A percentile compares a stretch with the other conserved stretches of the same genome.
These are phyloP conservation scores for Penicillium sp. DNA, from an alignment of 2,329 filamentous ascomycete species.

Conservation along the genomic window DNA sequence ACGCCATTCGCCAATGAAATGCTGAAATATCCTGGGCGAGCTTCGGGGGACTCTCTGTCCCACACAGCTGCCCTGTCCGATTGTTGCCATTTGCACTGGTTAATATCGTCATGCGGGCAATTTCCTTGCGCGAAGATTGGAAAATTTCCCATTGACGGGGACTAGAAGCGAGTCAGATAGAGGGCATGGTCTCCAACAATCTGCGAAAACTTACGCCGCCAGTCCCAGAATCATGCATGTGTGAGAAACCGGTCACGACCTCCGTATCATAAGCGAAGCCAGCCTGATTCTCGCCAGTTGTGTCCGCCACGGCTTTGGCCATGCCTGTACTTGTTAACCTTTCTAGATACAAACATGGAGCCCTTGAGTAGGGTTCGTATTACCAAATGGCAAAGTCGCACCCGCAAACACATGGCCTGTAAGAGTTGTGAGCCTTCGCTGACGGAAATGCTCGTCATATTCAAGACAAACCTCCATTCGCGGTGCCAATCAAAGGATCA, in stretches of 20 bases:
- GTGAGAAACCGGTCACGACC: slow-evolving; percentile 51
- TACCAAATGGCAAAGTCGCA: slow-evolving; percentile 53
- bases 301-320: slow-evolving; percentile 56
- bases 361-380: not conserved
- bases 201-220: slow-evolving; percentile 38
- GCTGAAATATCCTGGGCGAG: slow-evolving; percentile 64
- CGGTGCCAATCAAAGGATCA: slow-evolving; percentile 55
- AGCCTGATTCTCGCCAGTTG: slow-evolving; percentile 53
- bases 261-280: slow-evolving; percentile 54
- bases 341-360: not conserved
- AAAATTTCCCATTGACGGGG: slow-evolving; percentile 68
- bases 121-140: slow-evolving; percentile 65
- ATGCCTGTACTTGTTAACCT: slow-evolving; percentile 37
- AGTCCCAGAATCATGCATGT: slow-evolving; percentile 54
- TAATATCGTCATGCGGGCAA: slow-evolving; percentile 60
- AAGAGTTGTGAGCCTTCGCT: not conserved
- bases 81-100: slow-evolving; percentile 61
- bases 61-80: slow-evolving; percentile 49
- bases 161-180: slow-evolving; percentile 12
- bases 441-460: not conserved
- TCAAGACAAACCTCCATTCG: slow-evolving; percentile 42
- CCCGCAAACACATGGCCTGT: slow-evolving; percentile 57
- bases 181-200: not conserved
- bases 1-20: slow-evolving; percentile 59
- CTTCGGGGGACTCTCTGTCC: slow-evolving; percentile 50